Conservation (phyloP, 2,329 filamentous ascomycete genomes). For the Madurella mycetomatis region DNA sequence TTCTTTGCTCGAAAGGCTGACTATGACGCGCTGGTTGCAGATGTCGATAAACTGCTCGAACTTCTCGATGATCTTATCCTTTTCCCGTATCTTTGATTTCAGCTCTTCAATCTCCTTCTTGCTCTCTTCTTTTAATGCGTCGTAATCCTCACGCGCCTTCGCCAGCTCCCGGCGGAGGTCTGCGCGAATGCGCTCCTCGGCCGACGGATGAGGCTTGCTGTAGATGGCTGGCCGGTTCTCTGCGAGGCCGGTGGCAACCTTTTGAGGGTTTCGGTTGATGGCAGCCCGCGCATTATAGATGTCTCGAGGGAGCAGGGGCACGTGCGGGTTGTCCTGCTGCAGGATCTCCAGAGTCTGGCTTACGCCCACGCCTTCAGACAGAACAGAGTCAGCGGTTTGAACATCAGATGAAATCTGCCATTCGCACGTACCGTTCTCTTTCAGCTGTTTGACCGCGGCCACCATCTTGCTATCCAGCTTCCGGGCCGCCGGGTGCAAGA, state of each 20-base stretch:
- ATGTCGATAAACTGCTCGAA: constrained; percentile 69
- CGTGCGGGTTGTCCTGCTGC: constrained; percentile 59
- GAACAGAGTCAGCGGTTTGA: constrained; percentile 9
- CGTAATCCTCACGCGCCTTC: constrained; percentile 52
- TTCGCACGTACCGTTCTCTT: constrained; percentile 55
- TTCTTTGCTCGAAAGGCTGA: constrained; percentile 41
- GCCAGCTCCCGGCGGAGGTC: constrained; percentile 58
- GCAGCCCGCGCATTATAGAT: constrained; percentile 65
- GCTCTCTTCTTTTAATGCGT: constrained; percentile 52
- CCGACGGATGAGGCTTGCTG: constrained; percentile 59
- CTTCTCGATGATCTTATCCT: constrained; percentile 57
- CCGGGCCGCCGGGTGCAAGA: constrained; percentile 61
- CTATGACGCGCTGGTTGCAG: constrained; percentile 62
- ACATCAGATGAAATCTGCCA: not conserved
- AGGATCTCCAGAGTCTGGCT: constrained; percentile 63
- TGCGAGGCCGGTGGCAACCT: constrained; percentile 55
- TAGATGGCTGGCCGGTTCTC: constrained; percentile 62
- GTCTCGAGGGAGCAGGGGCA: constrained; percentile 59
- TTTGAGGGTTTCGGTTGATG: constrained; percentile 61
- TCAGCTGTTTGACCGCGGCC: constrained; percentile 60
- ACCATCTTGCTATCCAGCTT: constrained; percentile 66
- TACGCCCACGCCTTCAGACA: constrained; percentile 54
- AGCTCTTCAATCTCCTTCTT: constrained; percentile 56
- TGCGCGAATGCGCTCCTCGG: constrained; percentile 60
- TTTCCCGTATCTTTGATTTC: constrained; percentile 57